These are phyloP conservation scores for Galerina marginata DNA, from an alignment of 768 basidiomycete species.

Conservation along the genomic window DNA sequence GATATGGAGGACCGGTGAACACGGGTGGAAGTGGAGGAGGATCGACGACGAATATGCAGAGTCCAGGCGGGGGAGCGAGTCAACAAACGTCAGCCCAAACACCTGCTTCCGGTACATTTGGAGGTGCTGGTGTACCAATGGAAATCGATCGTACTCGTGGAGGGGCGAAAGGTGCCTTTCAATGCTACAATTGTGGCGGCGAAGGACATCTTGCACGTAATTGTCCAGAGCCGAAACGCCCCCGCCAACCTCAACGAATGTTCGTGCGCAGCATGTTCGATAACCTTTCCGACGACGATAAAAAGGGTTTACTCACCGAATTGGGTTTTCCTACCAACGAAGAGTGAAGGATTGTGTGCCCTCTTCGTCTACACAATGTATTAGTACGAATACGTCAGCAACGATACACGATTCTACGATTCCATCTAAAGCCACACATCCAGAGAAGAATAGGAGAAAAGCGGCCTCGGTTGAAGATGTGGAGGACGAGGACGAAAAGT, in stretches of 20 bases:
- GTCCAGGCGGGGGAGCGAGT: background rate
- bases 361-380: slow-evolving; percentile 8
- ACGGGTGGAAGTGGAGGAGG: background rate
- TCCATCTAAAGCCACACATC: background rate
- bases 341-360: slow-evolving; percentile 8
- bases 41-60: background rate
- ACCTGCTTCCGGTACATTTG: background rate
- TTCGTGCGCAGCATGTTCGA: background rate
- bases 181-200: background rate
- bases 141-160: slow-evolving; percentile 2
- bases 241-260: background rate
- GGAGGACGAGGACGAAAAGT: slow-evolving; percentile 5
- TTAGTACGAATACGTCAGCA: background rate
- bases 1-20: background rate
- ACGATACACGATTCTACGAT: background rate
- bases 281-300: background rate
- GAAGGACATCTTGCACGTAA: slow-evolving; percentile 6
- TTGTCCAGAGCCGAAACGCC: slow-evolving; percentile 4
- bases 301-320: background rate
- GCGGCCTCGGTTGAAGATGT: background rate
- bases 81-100: background rate
- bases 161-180: background rate
- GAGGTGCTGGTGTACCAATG: slow-evolving; percentile 3
- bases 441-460: background rate
- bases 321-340: slow-evolving; percentile 1